Conservation (phyloP, 768 basidiomycete species). For the Serendipita sp. region DNA sequence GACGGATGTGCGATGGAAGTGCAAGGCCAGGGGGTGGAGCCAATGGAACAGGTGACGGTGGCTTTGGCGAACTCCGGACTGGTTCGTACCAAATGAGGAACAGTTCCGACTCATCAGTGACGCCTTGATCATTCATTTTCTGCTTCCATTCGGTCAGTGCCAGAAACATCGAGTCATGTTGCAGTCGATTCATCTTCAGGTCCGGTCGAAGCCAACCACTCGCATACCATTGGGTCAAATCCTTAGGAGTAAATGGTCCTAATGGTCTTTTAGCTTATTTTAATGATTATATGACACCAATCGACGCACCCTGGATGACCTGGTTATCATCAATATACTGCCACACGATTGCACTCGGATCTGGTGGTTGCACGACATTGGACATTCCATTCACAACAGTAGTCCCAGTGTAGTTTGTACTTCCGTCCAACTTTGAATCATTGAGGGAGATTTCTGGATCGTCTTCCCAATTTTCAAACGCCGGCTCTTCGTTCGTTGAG, state of each 20-base stretch:
- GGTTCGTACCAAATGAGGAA: conserved; percentile 4
- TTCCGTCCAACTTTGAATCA: neutral
- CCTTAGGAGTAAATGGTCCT: neutral
- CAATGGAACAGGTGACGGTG: neutral
- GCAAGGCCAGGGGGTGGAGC: neutral
- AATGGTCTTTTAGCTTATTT: too few relatives aligned
- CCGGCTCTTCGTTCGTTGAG: neutral
- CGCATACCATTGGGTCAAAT: neutral
- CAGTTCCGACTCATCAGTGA: neutral
- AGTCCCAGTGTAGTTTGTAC: neutral
- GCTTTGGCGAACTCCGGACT: neutral
- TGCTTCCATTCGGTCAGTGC: neutral
- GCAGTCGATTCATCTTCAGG: neutral
- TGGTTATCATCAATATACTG: neutral
- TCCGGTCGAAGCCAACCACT: conserved; percentile 4
- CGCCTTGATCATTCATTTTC: neutral
- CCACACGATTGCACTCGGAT: neutral
- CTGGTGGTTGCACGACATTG: neutral
- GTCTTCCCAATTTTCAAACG: conserved; percentile 7
- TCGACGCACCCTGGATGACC: neutral
- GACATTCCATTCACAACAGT: neutral
- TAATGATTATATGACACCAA: neutral
- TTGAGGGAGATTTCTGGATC: conserved; percentile 1
- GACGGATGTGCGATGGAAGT: neutral
- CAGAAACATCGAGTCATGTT: neutral